These are phyloP conservation scores for Candolleomyces efflorescens DNA, from an alignment of 768 basidiomycete genomes.

Conservation along the genomic window DNA sequence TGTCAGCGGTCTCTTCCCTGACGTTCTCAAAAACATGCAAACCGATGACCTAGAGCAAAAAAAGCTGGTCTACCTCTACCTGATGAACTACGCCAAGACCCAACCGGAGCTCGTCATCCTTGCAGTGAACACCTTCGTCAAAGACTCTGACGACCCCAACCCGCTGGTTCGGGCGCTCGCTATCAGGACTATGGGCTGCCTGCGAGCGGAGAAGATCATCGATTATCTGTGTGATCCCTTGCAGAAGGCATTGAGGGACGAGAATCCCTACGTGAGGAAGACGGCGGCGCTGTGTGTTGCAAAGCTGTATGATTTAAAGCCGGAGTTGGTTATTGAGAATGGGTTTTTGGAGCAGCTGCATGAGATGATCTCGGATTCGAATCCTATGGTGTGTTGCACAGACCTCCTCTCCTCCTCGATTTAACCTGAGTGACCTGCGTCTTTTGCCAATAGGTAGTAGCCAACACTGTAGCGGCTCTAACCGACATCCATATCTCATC, in stretches of 20 bases:
- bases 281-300: conserved; percentile 97
- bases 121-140: conserved; percentile 98
- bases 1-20: conserved; percentile 93
- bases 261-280: conserved; percentile 98
- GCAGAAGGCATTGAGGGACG: conserved; percentile 87
- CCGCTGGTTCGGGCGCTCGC: conserved; percentile 95
- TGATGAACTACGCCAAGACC: conserved; percentile 99
- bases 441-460: conserved; percentile 71
- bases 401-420: neutral
- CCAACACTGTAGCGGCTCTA: conserved; percentile 91
- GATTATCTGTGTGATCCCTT: conserved; percentile 97
- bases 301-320: conserved; percentile 96
- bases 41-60: conserved; percentile 99
- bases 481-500: conserved; percentile 86
- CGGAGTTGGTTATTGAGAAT: conserved; percentile 91
- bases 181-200: conserved; percentile 96
- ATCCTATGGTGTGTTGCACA: conserved; percentile 78
- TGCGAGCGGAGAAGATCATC: conserved; percentile 98
- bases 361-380: conserved; percentile 93
- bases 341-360: conserved; percentile 86
- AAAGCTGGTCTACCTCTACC: conserved; percentile 98
- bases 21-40: conserved; percentile 99
- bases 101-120: conserved; percentile 99
- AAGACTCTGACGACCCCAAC: conserved; percentile 95
- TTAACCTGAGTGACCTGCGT: conserved; percentile 1